Evolutionary conservation across 768 basidiomycete genomes (phyloP).

Genomic region (Serpula lacrymans): DNA sequence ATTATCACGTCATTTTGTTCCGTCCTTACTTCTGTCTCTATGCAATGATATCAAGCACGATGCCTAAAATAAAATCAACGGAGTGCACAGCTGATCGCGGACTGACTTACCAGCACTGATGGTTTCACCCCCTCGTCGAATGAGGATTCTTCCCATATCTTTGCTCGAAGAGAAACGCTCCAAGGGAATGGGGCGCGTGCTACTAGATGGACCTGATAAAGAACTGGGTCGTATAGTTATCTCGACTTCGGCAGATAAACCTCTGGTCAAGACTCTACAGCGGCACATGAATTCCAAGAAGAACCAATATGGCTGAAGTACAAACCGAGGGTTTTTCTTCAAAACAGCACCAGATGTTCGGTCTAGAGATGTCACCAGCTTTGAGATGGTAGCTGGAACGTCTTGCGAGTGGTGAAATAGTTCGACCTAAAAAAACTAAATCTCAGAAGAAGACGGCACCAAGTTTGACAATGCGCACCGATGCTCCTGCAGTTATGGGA

Average conservation of each 20-base stretch:
- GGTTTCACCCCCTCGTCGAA: slow-evolving; percentile 89
- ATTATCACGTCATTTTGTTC: not conserved
- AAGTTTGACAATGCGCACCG: slow-evolving; percentile 51
- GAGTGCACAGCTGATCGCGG: not conserved
- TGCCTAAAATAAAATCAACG: slow-evolving; percentile 27
- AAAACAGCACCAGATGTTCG: slow-evolving; percentile 68
- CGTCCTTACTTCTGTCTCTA: too few relatives aligned
- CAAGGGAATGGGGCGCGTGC: slow-evolving; percentile 67
- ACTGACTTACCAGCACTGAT: slow-evolving; percentile 74
- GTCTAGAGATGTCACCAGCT: slow-evolving; percentile 77
- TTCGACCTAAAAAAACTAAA: slow-evolving; percentile 58
- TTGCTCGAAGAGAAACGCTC: slow-evolving; percentile 88
- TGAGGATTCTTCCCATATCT: slow-evolving; percentile 90
- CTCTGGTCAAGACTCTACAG: slow-evolving; percentile 79
- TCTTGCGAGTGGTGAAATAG: slow-evolving; percentile 93
- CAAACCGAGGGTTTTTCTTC: slow-evolving; percentile 80
- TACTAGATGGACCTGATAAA: slow-evolving; percentile 42
- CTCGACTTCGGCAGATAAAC: slow-evolving; percentile 80
- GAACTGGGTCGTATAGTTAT: slow-evolving; percentile 65
- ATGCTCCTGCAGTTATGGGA: slow-evolving; percentile 84
- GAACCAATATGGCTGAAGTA: slow-evolving; percentile 4
- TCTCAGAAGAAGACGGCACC: not conserved
- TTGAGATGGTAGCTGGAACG: slow-evolving; percentile 84
- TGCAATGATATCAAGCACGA: slow-evolving; percentile 38
- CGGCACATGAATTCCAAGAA: slow-evolving; percentile 6